phyloP scores from a whole-genome alignment of 306 rosid species.

The Trichosanthes truncata region DNA sequence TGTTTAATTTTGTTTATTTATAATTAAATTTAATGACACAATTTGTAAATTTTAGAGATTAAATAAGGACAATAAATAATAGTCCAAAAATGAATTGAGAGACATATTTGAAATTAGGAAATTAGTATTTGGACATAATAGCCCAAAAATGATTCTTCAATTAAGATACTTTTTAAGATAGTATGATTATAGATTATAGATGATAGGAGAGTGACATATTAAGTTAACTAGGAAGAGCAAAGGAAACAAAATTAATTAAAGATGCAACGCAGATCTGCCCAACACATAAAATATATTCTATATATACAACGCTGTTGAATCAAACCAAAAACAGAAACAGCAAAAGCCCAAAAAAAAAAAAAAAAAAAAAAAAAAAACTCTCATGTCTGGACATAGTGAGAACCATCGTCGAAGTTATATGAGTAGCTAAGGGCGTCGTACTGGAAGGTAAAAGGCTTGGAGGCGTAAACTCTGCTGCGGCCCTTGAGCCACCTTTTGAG shows the following conservation, averaged over 20 bases:
- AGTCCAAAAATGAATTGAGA: no score
- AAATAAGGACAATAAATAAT: no score
- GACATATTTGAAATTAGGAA: no score
- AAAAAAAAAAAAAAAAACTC: not conserved
- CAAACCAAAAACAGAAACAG: not conserved
- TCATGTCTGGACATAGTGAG: constrained; percentile 13
- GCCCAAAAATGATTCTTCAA: no score
- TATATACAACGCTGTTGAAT: not conserved
- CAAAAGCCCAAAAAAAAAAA: no score
- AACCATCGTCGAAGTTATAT: constrained; percentile 70
- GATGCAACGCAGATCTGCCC: not conserved
- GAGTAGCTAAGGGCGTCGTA: constrained; percentile 75
- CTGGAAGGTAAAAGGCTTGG: constrained; percentile 43
- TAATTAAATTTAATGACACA: no score
- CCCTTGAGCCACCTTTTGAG: constrained; percentile 36
- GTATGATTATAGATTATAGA: no score
- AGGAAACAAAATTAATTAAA: not conserved
- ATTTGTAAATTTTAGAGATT: no score
- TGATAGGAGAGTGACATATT: no score
- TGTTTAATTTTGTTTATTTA: no score
- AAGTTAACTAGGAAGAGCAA: not conserved
- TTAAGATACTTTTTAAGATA: no score
- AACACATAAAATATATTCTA: not conserved
- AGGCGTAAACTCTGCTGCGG: constrained; percentile 30
- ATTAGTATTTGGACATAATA: no score